phyloP scores from a whole-genome alignment of 768 basidiomycete genomes.

The Tylopilus sp. region DNA sequence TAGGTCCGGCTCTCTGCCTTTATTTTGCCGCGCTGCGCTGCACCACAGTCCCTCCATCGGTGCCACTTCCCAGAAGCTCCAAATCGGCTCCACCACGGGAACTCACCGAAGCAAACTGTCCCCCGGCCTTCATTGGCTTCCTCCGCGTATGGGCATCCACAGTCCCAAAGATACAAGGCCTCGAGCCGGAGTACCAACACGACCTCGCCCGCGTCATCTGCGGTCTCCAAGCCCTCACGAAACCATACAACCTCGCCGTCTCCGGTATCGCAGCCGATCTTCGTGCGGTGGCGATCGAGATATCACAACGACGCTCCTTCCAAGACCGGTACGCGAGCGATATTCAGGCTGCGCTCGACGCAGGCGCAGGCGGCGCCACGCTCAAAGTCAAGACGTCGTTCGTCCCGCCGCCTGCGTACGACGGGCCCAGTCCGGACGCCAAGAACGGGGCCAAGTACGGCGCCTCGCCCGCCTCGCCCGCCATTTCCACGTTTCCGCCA shows the following conservation, averaged over 20 bases:
- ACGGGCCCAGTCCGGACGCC: slow-evolving; percentile 27
- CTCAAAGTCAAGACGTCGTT: slow-evolving; percentile 54
- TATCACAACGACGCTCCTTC: slow-evolving; percentile 79
- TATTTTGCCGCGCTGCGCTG: slow-evolving; percentile 82
- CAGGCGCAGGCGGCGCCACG: slow-evolving; percentile 38
- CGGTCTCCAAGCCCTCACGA: slow-evolving; percentile 43
- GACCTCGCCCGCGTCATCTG: slow-evolving; percentile 84
- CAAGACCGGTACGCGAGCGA: slow-evolving; percentile 75
- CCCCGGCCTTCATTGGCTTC: slow-evolving; percentile 62
- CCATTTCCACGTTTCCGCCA: slow-evolving; percentile 35
- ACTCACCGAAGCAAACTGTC: slow-evolving; percentile 67
- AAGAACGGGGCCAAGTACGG: slow-evolving; percentile 6
- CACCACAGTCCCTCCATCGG: slow-evolving; percentile 73
- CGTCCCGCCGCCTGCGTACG: slow-evolving; percentile 69
- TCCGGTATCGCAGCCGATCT: slow-evolving; percentile 73
- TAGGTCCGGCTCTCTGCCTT: slow-evolving; percentile 77
- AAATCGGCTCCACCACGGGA: slow-evolving; percentile 50
- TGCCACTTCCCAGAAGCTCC: slow-evolving; percentile 63
- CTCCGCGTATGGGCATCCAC: slow-evolving; percentile 68
- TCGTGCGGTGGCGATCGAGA: slow-evolving; percentile 84
- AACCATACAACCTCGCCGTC: slow-evolving; percentile 41
- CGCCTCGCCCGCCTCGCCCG: slow-evolving; percentile 15
- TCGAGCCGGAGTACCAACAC: slow-evolving; percentile 65
- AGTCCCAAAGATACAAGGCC: slow-evolving; percentile 61
- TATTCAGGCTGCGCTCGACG: slow-evolving; percentile 76